Evolutionary conservation across 2,329 filamentous ascomycete genomes (phyloP), one percentile per base, ranked within the genome.

Genomic region (Ceratocystis smalleyi): DNA sequence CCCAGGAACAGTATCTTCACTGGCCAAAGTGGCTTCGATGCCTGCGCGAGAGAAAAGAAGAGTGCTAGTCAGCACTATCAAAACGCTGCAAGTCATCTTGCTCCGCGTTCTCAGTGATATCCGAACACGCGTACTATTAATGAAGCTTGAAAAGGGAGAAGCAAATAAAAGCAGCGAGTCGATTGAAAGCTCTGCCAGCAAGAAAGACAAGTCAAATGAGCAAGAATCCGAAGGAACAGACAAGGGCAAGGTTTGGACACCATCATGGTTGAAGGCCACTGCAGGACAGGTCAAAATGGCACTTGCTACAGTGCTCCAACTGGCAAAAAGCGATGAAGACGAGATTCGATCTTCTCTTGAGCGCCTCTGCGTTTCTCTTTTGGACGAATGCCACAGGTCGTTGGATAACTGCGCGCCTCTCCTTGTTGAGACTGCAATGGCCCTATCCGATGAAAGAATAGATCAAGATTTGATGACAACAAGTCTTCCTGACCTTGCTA

Each of bases 1-100:
- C 51, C 94, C 95, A 0, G 90, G 91, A 8, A 89, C 89, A 0
- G 83, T 96, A 0, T 97, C 94, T 2, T 83, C 85, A 0, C 76
- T 99, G 27, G 85, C 87, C 1, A 91, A 87, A 70, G 77, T 90
- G 0, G 75, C 95, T 61, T 86, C 87, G 3, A 83, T 84, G 0
- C 87, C 85, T 0, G 82, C 81, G 49, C 79, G 81, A 10, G 75
- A 78, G 55, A 83, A 80, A 69, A 73, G 72, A 0, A 73, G 79
- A 49, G 81, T 95, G 0, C 76, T 97, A 5, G 75, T 85, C 27
- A 76, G 76, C 64, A 82, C 82, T 19, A 71, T 95, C 6, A 75
- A 81, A 6, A 77, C 83, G 0, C 74, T 94, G 10, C 78, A 76
- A 47, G 67, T 76, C 8, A 76, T 85, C 1, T 72, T 87, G 22